These are phyloP conservation scores for Panus rudis DNA, from an alignment of 768 basidiomycete species.

Conservation along the genomic window DNA sequence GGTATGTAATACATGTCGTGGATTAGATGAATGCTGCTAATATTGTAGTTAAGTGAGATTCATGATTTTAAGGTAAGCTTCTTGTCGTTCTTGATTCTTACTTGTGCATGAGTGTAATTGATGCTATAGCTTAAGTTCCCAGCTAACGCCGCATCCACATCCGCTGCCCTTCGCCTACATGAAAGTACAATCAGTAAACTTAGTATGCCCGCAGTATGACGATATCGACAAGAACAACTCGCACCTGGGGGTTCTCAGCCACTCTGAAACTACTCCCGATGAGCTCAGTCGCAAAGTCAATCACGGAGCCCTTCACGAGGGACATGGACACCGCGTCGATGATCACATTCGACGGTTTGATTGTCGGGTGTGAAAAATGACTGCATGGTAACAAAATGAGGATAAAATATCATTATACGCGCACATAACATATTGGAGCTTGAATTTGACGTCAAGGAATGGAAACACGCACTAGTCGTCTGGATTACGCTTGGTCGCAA, in stretches of 20 bases:
- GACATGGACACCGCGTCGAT: conserved; percentile 83
- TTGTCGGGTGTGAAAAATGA: conserved; percentile 62
- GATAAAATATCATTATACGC: not conserved
- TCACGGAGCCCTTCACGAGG: conserved; percentile 79
- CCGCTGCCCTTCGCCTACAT: conserved; percentile 72
- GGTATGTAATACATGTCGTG: too few relatives aligned
- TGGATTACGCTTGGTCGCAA: conserved; percentile 50
- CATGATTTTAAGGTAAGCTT: too few relatives aligned
- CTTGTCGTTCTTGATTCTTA: too few relatives aligned
- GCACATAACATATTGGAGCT: not conserved
- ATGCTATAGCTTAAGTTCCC: conserved; percentile 66
- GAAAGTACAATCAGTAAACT: not conserved
- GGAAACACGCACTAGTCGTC: conserved; percentile 77
- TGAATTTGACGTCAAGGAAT: not conserved
- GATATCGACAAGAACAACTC: not conserved
- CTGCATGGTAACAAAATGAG: conserved; percentile 28
- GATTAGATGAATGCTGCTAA: too few relatives aligned
- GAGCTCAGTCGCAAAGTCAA: conserved; percentile 90
- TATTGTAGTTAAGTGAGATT: too few relatives aligned
- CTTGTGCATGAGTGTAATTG: not conserved
- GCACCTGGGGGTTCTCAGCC: conserved; percentile 64
- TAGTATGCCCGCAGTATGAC: not conserved
- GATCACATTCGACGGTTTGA: conserved; percentile 69
- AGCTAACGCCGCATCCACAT: conserved; percentile 94
- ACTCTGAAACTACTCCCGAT: conserved; percentile 90